Evolutionary conservation across 495 filamentous ascomycete species (phyloP).

Genomic region (Glarea lozoyensis): DNA sequence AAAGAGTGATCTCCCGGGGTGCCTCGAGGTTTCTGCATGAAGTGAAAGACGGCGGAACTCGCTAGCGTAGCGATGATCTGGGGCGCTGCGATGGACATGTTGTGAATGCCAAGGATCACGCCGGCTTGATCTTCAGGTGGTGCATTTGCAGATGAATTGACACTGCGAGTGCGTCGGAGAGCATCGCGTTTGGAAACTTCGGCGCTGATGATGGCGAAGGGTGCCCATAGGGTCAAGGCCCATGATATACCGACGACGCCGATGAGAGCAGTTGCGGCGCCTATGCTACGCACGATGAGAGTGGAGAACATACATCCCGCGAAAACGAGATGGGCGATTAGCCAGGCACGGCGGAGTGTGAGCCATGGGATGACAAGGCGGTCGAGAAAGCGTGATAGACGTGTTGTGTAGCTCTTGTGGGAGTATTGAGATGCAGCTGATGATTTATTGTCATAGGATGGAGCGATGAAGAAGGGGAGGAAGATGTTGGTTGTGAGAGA

Average conservation of each 20-base stretch:
- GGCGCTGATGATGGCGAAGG: slow-evolving; percentile 82
- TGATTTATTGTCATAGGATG: slow-evolving; percentile 50
- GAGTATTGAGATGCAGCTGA: slow-evolving; percentile 5
- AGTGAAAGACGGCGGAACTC: slow-evolving; percentile 70
- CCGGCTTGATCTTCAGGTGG: slow-evolving; percentile 63
- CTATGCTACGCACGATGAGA: slow-evolving; percentile 59
- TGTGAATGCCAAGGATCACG: slow-evolving; percentile 84
- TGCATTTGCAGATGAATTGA: slow-evolving; percentile 31
- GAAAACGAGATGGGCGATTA: slow-evolving; percentile 73
- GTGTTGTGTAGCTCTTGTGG: slow-evolving; percentile 26
- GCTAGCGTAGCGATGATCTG: slow-evolving; percentile 81
- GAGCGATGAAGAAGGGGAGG: slow-evolving; percentile 73
- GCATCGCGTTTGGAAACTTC: slow-evolving; percentile 76
- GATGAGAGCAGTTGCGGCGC: slow-evolving; percentile 62
- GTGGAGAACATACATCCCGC: slow-evolving; percentile 70
- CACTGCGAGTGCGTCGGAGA: slow-evolving; percentile 41
- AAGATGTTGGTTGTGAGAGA: slow-evolving; percentile 71
- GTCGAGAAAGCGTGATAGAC: slow-evolving; percentile 31
- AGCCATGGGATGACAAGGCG: slow-evolving; percentile 65
- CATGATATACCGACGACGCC: slow-evolving; percentile 76
- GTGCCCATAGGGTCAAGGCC: slow-evolving; percentile 85
- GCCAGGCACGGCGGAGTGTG: slow-evolving; percentile 79
- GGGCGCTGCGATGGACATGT: slow-evolving; percentile 80
- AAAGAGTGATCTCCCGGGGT: slow-evolving; percentile 77
- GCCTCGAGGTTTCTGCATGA: slow-evolving; percentile 75